Evolutionary conservation across 2,329 filamentous ascomycete genomes (phyloP).

Genomic region (Apiospora saccharicola): DNA sequence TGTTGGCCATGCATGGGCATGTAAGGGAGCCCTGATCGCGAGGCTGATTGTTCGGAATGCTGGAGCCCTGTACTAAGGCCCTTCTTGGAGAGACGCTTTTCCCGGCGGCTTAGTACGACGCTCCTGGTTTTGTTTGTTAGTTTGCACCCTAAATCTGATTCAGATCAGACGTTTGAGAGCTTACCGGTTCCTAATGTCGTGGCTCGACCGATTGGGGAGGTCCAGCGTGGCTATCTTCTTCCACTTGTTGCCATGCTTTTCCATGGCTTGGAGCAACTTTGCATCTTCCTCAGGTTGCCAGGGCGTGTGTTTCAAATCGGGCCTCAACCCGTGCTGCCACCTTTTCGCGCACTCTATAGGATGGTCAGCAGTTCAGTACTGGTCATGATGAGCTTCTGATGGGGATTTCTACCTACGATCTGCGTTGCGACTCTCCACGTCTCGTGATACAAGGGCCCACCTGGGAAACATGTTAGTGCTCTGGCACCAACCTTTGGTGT

Average conservation of each 20-base stretch:
- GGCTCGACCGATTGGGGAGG: slow-evolving; percentile 12
- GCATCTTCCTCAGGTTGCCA: slow-evolving; percentile 17
- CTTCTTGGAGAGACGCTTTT: slow-evolving; percentile 3
- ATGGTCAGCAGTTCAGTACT: background rate
- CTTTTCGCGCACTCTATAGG: slow-evolving; percentile 4
- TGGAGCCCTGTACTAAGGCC: background rate
- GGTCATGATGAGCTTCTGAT: no score
- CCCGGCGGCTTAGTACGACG: slow-evolving; percentile 5
- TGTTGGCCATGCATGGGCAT: background rate
- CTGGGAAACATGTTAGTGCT: background rate
- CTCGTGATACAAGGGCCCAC: slow-evolving; percentile 1
- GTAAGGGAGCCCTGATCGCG: background rate
- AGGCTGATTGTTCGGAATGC: background rate
- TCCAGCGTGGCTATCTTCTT: slow-evolving; percentile 14
- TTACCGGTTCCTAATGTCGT: slow-evolving; percentile 21
- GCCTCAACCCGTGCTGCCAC: slow-evolving; percentile 18
- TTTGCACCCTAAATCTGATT: no score
- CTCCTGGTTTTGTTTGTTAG: background rate
- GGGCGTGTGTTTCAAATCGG: slow-evolving; percentile 13
- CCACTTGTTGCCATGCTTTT: slow-evolving; percentile 17
- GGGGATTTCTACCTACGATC: background rate
- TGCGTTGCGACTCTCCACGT: slow-evolving; percentile 19
- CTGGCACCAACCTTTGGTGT: background rate
- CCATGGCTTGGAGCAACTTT: slow-evolving; percentile 12
- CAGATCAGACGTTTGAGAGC: background rate